These are phyloP conservation scores for Globisporangium middletonii DNA, from an alignment of 352 stramenopile genomes.

Conservation along the genomic window DNA sequence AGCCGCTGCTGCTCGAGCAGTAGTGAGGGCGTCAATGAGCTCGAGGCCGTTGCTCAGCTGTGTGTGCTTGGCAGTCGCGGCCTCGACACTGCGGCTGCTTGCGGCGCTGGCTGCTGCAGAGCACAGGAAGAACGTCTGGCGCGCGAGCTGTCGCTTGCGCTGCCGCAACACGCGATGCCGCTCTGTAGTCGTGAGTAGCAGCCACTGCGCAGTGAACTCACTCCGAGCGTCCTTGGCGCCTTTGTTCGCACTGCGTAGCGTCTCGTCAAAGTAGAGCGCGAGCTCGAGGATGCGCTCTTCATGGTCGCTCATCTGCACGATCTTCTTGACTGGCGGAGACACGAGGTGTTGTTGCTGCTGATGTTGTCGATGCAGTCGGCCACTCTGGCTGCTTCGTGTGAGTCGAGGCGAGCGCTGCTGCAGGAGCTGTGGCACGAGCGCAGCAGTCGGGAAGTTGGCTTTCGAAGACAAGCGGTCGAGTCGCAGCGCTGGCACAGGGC, in stretches of 20 bases:
- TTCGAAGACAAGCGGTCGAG: conserved; percentile 9
- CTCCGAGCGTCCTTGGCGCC: too few species aligned
- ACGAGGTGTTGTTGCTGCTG: background rate
- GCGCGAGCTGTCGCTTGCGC: conserved; percentile 14
- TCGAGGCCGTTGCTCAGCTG: background rate
- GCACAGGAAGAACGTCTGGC: conserved; percentile 16
- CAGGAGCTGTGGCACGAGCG: conserved; percentile 13
- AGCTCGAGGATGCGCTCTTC: conserved; percentile 33
- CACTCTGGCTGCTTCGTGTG: background rate
- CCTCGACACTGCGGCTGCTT: background rate
- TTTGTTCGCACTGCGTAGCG: background rate
- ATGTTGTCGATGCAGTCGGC: conserved; percentile 1
- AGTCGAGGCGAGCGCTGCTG: conserved; percentile 19
- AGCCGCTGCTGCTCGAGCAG: background rate
- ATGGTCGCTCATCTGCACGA: conserved; percentile 39
- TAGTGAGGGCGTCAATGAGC: conserved; percentile 1
- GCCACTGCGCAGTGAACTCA: conserved; percentile 10
- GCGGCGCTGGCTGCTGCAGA: background rate
- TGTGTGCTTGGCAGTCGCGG: background rate
- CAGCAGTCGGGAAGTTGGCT: conserved; percentile 6
- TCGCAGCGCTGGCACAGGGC: background rate
- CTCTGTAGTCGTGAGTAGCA: conserved; percentile 10
- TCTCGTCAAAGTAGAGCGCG: conserved; percentile 30
- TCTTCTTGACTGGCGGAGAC: conserved; percentile 14
- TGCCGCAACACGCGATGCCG: conserved; percentile 9